Conservation (phyloP, 106 monocot species). For the Posidonia australis region DNA sequence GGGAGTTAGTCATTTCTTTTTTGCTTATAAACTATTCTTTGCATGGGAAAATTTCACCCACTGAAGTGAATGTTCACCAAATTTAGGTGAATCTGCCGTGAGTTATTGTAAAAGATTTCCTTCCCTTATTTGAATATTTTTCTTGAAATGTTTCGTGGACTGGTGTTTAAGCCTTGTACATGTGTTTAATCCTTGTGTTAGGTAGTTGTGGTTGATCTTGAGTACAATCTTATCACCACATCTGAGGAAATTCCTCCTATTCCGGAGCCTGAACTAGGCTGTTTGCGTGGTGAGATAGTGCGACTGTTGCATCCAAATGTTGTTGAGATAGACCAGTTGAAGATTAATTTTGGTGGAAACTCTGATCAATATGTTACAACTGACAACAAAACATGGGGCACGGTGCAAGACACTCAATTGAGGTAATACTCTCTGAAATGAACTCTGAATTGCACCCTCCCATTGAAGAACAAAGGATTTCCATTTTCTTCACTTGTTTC, state of each 20-base stretch:
- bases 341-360: conserved; percentile 47
- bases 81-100: too few species aligned
- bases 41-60: too few species aligned
- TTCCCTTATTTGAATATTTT: not conserved
- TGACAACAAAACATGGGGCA: conserved; percentile 56
- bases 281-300: conserved; percentile 62
- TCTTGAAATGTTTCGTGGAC: not conserved
- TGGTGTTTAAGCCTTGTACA: not conserved
- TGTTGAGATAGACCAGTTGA: conserved; percentile 82
- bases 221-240: conserved; percentile 68
- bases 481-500: not conserved
- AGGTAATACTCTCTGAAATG: conserved; percentile 36
- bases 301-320: conserved; percentile 80
- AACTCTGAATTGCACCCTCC: not conserved
- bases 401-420: conserved; percentile 75
- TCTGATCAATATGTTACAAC: conserved; percentile 36
- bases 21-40: too few species aligned
- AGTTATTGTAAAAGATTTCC: not conserved
- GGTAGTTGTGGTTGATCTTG: conserved; percentile 98
- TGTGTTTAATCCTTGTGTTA: conserved; percentile 18
- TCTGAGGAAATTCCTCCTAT: conserved; percentile 89
- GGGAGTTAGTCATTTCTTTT: too few species aligned
- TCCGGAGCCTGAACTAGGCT: conserved; percentile 69
- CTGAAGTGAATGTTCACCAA: too few species aligned
- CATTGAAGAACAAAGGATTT: too few species aligned